Evolutionary conservation across 176 grass and related monocot genomes (phyloP), one percentile per base, ranked within the genome.

Genomic region (Carex myosuroides): DNA sequence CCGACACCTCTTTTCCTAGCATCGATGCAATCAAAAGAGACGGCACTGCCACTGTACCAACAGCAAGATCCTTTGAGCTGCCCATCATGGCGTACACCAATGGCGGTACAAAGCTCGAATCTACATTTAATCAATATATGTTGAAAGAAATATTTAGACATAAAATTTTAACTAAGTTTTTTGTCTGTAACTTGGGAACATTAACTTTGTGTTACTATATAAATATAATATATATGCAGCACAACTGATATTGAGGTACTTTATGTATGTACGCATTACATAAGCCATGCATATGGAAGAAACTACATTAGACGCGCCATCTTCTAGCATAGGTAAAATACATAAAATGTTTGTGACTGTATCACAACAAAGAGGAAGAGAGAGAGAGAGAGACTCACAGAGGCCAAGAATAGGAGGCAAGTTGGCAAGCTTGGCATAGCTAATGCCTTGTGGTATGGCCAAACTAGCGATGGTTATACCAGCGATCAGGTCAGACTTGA

Each of bases 381-480:
- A 11, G 18, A 64, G 57, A 55, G 20, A 54, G 57, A 39, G 20
- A 54, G 39, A 62, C 90, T 84, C 89, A 97, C 95, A 98, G 56
- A 98, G 92, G 5, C 95, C 95, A 33, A 95, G 85, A 72, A 98
- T 64, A 39, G 95, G 91, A 5, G 95, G 91, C 17, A 98, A 88
- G 83, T 91, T 89, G 13, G 95, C 95, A 73, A 98, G 95, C 81
- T 94, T 94, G 30, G 95, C 95, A 84, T 98, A 98, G 91, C 95
- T 98, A 90, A 98, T 98, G 73, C 95, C 95, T 88, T 98, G 95
- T 11, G 95, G 95, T 88, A 98, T 98, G 82, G 95, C 92, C 86
- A 98, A 91, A 88, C 95, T 98, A 85, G 92, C 88, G 59, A 98
- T 98, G 88, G 95, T 98, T 85, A 98, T 53, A 56, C 95, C 95